Base-by-base conservation (phyloP, 495 filamentous ascomycete genomes). In the Coniosporium apollinis region DNA sequence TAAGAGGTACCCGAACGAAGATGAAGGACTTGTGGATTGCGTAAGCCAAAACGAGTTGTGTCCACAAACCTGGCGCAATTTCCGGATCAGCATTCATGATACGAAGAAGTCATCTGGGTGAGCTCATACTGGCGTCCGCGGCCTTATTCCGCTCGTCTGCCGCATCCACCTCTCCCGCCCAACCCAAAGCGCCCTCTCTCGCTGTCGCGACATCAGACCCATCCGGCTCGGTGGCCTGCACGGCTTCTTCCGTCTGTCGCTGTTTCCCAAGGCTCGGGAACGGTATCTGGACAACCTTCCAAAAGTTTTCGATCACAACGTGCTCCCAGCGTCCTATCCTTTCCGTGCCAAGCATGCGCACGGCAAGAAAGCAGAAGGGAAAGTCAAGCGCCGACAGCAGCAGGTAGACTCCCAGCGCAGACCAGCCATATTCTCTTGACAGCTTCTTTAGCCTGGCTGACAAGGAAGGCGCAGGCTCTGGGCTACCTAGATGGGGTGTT, bases 1-100 rank as follows among this genome's bases (percentile, higher is more conserved):
- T 85, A 43, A 94, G 51, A 2, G 89, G 89, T 2, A 97, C 79
- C 6, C 89, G 70, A 36, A 96, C 58, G 55, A 99, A 94, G 34
- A 99, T 94, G 56, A 97, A 86, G 42, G 79, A 89, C 58, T 99
- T 99, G 64, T 99, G 89, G 34, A 99, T 78, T 0, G 87, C 89
- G 47, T 99, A 99, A 4, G 89, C 91, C 10, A 99, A 69, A 10
- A 79, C 89, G 18, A 96, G 61, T 47, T 94, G 85, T 3, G 89
- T 99, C 74, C 75, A 79, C 28, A 83, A 60, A 44, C 72, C 77
- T 81, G 38, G 19, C 25, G 22, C 20, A 30, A 20, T 4, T 7
- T 13, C 9, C 8, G 8, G 19, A 46, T 17, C 24, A 20, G 11
- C 13, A 35, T 15, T 20, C 40, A 33, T 6, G 37, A 44, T 30